phyloP scores from a whole-genome alignment of 768 basidiomycete species.

The Fomitopsis pulvina region DNA sequence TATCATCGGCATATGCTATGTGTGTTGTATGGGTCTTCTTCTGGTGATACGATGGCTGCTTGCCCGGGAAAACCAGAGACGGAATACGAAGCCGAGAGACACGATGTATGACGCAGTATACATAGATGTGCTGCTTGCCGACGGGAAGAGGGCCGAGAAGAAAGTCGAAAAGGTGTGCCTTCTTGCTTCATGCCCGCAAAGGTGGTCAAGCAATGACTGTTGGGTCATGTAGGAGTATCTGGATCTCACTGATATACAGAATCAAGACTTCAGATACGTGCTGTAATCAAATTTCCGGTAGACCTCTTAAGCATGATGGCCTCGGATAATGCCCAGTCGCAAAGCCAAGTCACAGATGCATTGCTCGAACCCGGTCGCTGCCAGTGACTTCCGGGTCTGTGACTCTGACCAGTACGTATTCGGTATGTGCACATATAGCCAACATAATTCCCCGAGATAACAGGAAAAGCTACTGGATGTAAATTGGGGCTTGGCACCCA shows the following conservation, averaged over 20 bases:
- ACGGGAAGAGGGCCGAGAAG: constrained; percentile 48
- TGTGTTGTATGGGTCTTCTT: constrained; percentile 40
- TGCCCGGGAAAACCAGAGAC: constrained; percentile 51
- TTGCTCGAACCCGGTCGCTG: neutral
- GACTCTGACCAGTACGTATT: too few relatives aligned
- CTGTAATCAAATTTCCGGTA: too few relatives aligned
- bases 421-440: too few relatives aligned
- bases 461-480: too few relatives aligned
- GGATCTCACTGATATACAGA: constrained; percentile 69
- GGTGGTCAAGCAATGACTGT: neutral
- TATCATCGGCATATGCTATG: constrained; percentile 63
- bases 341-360: neutral
- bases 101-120: constrained; percentile 57
- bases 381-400: too few relatives aligned
- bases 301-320: too few relatives aligned
- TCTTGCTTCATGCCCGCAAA: neutral
- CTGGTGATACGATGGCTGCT: constrained; percentile 49
- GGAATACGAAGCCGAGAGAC: constrained; percentile 50
- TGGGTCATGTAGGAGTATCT: constrained; percentile 46
- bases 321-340: neutral
- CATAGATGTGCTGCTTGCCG: constrained; percentile 44
- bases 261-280: constrained; percentile 69
- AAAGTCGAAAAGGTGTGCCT: constrained; percentile 60
- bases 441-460: too few relatives aligned
- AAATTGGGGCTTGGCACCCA: too few relatives aligned